These are phyloP conservation scores for Kwoniella dejecticola DNA, from an alignment of 768 basidiomycete species.

Conservation along the genomic window DNA sequence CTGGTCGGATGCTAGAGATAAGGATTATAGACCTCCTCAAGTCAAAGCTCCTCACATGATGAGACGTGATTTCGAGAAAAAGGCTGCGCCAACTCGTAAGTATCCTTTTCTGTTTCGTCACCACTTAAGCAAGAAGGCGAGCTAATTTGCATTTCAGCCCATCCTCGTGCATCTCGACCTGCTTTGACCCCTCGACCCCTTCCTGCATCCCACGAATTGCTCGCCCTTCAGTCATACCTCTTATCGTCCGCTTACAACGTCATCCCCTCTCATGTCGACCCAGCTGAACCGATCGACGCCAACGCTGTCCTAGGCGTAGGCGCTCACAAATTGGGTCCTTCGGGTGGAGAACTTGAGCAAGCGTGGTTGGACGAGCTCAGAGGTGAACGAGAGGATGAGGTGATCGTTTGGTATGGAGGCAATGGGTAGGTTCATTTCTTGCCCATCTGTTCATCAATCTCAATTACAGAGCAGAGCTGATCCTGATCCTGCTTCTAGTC, in stretches of 20 bases:
- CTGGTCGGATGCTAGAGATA: constrained; percentile 29
- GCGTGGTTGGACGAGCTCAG: constrained; percentile 44
- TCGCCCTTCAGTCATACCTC: constrained; percentile 54
- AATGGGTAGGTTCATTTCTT: constrained; percentile 27
- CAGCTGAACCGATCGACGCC: constrained; percentile 42
- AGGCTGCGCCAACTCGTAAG: constrained; percentile 23
- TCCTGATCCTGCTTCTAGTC: background rate
- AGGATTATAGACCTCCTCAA: constrained; percentile 43
- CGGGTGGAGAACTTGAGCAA: constrained; percentile 24
- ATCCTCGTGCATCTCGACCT: constrained; percentile 18
- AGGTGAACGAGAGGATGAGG: constrained; percentile 40
- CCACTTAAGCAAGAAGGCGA: background rate
- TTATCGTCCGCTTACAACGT: constrained; percentile 39
- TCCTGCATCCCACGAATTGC: constrained; percentile 48
- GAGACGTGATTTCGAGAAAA: constrained; percentile 20
- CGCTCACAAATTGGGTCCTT: constrained; percentile 28
- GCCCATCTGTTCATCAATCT: too few relatives aligned
- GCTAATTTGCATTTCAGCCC: constrained; percentile 5
- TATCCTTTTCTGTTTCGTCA: background rate
- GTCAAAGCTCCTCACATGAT: constrained; percentile 32
- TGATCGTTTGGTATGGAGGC: constrained; percentile 50
- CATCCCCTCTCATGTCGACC: constrained; percentile 38
- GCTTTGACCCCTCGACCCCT: constrained; percentile 29
- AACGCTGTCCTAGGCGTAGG: constrained; percentile 36
- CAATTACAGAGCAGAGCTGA: background rate